These are phyloP conservation scores for Drechslerella dactyloides DNA, from an alignment of 2,329 filamentous ascomycete species.

Conservation along the genomic window DNA sequence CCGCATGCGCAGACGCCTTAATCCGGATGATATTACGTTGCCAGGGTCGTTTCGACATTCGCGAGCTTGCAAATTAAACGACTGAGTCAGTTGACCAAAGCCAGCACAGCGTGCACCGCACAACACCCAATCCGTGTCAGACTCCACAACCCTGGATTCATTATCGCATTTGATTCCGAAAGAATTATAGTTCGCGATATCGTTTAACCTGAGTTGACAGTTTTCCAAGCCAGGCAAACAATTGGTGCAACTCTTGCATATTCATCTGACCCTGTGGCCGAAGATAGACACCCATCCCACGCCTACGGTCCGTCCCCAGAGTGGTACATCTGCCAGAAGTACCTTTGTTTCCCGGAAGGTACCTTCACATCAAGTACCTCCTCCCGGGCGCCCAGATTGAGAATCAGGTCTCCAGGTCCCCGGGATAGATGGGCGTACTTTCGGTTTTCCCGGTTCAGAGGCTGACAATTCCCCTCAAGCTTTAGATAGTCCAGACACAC, in stretches of 20 bases:
- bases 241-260: neutral
- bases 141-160: neutral
- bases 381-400: no score
- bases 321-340: constrained; percentile 34
- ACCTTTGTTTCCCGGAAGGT: constrained; percentile 34
- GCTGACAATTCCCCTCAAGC: neutral
- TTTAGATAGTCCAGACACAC: neutral
- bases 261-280: constrained; percentile 14
- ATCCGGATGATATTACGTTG: constrained; percentile 15
- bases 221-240: constrained; percentile 20
- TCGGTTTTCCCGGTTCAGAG: neutral
- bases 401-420: constrained; percentile 12
- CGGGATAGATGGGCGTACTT: neutral
- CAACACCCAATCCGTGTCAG: constrained; percentile 1
- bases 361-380: constrained; percentile 42
- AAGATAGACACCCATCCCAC: constrained; percentile 1
- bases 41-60: constrained; percentile 10
- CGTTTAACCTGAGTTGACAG: neutral
- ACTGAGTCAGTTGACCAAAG: constrained; percentile 37
- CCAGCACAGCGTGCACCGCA: constrained; percentile 11
- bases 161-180: constrained; percentile 26
- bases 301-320: neutral
- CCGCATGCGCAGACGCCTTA: constrained; percentile 17
- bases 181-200: constrained; percentile 16
- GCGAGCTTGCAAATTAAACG: neutral